These are phyloP conservation scores for Gardenia jasminoides DNA, from an alignment of 257 asterid species.

Conservation along the genomic window DNA sequence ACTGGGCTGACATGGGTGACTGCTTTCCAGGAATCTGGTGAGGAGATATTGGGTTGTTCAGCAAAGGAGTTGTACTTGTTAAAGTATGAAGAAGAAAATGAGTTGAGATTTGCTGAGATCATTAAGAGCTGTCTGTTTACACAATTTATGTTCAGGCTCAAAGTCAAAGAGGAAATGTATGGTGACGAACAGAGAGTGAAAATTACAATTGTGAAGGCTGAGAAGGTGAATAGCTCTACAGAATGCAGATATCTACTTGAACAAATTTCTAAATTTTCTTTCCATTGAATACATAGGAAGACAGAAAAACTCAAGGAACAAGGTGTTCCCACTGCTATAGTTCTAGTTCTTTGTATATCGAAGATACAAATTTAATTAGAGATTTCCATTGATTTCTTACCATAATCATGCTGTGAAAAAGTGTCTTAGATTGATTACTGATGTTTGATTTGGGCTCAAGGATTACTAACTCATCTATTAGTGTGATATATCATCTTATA, in stretches of 20 bases:
- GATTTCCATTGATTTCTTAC: constrained; percentile 1
- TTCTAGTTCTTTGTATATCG: neutral
- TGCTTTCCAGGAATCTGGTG: constrained; percentile 92
- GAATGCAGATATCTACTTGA: constrained; percentile 60
- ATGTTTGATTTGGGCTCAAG: neutral
- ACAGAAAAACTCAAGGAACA: neutral
- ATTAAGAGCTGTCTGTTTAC: constrained; percentile 56
- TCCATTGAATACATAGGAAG: constrained; percentile 17
- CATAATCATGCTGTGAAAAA: neutral
- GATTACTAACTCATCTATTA: neutral
- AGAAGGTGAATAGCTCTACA: constrained; percentile 58
- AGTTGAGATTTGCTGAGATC: constrained; percentile 50
- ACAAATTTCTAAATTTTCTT: constrained; percentile 36
- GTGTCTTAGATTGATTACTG: neutral
- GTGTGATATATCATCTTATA: neutral
- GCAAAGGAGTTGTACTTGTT: constrained; percentile 73
- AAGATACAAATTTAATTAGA: neutral
- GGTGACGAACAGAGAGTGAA: constrained; percentile 91
- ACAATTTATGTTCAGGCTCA: constrained; percentile 67
- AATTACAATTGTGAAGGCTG: constrained; percentile 81
- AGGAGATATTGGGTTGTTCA: constrained; percentile 77
- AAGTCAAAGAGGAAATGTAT: constrained; percentile 79
- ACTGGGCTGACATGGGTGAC: constrained; percentile 91
- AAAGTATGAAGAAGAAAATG: constrained; percentile 57
- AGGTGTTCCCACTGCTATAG: neutral